Evolutionary conservation across 805 yeast genomes (phyloP), one percentile per base, ranked within the genome.

Genomic region (Lipomyces oligophaga): DNA sequence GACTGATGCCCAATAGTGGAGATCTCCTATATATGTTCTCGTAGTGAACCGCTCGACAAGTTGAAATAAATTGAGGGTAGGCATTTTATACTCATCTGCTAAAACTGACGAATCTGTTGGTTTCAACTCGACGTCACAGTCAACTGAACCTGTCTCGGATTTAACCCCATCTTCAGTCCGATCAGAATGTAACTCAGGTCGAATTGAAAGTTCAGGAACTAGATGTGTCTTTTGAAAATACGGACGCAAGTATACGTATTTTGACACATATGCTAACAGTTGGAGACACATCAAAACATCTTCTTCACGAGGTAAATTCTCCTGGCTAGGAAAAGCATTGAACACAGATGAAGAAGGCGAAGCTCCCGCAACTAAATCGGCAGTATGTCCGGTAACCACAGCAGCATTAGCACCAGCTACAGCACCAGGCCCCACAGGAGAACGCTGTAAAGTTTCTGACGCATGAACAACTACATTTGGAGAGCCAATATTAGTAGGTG

Each of bases 1-100:
- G n/a, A 90, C 95, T 3, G 96, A 93, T 2, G 97, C 86, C 98
- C 98, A 90, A 66, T 89, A 88, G 57, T 84, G 82, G 72, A 88
- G 79, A 57, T 89, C 96, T 34, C 81, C 77, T 3, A 86, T 79
- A 56, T 83, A 78, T 43, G 76, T 72, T 45, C 74, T 74, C 16
- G 78, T 76, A 0, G 97, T 90, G 63, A 86, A 90, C 64, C 85
- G 81, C 65, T 90, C 98, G 31, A 90, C 97, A 56, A 90, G 67
- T 7, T 95, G 96, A 68, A 93, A 90, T 22, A 90, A 68, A 63
- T 90, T 87, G 24, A 69, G 47, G 2, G 54, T 41, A 31, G 74
- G 74, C 15, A 72, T 69, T 41, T 65, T 64, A 47, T 68, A 68
- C 51, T 79, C 77, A 33, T 70, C 72, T 44, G 72, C 78, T 50